phyloP scores from a whole-genome alignment of 179 eudicot species.

The Actinidia arguta region DNA sequence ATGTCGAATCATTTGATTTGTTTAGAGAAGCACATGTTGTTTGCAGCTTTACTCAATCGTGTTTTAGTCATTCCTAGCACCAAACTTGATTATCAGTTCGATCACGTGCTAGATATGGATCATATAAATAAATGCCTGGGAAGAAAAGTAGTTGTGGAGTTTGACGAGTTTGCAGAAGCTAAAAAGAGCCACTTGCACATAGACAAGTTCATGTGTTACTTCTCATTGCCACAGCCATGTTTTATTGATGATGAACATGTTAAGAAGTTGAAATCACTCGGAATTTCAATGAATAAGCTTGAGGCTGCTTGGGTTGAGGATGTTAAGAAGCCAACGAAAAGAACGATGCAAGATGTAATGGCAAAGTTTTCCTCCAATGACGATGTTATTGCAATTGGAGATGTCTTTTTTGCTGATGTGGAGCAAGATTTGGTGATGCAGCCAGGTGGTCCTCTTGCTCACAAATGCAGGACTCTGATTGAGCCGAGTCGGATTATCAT shows the following conservation, averaged over 20 bases:
- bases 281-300: slow-evolving; percentile 75
- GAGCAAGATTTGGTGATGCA: slow-evolving; percentile 95
- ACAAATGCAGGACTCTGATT: slow-evolving; percentile 83
- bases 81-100: slow-evolving; percentile 85
- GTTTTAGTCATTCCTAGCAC: slow-evolving; percentile 86
- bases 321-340: slow-evolving; percentile 74
- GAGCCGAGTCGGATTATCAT: slow-evolving; percentile 88
- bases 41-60: slow-evolving; percentile 83
- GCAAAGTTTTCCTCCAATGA: slow-evolving; percentile 76
- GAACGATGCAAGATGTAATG: slow-evolving; percentile 67
- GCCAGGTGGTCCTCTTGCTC: slow-evolving; percentile 98
- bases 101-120: slow-evolving; percentile 77
- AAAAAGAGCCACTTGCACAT: slow-evolving; percentile 73
- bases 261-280: slow-evolving; percentile 83
- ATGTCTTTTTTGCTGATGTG: slow-evolving; percentile 90
- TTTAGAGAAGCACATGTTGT: slow-evolving; percentile 97
- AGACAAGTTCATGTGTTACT: slow-evolving; percentile 86
- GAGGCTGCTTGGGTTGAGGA: slow-evolving; percentile 89
- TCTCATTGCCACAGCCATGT: slow-evolving; percentile 73
- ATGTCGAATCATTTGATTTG: slow-evolving; percentile 98
- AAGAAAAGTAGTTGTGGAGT: slow-evolving; percentile 78
- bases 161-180: slow-evolving; percentile 75
- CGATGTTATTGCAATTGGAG: slow-evolving; percentile 92
- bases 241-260: slow-evolving; percentile 84
- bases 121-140: slow-evolving; percentile 90